Conservation (phyloP, 2,329 filamentous ascomycete genomes). For the Penicillium sp. region DNA sequence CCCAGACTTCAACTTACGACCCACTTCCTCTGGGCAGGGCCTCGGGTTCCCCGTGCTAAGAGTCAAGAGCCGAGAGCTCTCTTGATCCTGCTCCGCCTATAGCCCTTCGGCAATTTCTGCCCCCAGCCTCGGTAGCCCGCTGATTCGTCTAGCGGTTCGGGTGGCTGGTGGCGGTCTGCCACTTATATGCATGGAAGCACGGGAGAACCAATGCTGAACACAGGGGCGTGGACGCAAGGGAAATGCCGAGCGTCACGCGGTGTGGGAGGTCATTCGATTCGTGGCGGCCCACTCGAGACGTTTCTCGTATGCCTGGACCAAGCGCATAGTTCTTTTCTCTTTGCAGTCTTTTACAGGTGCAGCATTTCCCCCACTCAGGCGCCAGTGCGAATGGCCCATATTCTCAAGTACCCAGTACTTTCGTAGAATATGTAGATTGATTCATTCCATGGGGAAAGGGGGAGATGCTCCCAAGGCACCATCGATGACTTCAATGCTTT, state of each 20-base stretch:
- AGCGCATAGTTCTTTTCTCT: not conserved
- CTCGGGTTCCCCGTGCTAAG: not conserved
- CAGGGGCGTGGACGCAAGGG: not conserved
- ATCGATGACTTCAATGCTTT: not conserved
- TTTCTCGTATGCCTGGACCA: not conserved
- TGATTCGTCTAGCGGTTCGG: conserved; percentile 5
- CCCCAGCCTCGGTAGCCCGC: not conserved
- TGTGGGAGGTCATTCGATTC: not conserved
- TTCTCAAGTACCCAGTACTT: not conserved
- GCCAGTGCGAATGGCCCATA: not conserved
- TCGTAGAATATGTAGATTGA: not conserved
- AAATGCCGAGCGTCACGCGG: not conserved
- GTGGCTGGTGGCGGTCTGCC: conserved; percentile 15
- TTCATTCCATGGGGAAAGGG: not conserved
- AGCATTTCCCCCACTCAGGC: not conserved
- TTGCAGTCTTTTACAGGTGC: not conserved
- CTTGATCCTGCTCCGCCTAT: not conserved
- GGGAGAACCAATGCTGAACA: conserved; percentile 23
- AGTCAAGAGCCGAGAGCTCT: not conserved
- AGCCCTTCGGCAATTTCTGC: conserved; percentile 3
- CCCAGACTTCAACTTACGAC: not conserved
- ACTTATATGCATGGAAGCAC: conserved; percentile 28
- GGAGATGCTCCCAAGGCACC: not conserved
- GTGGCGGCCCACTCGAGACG: not conserved
- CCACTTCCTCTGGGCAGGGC: not conserved